A percentile compares a stretch with the other conserved stretches of the same genome.
These are phyloP conservation scores for Ziziphus jujuba DNA, from an alignment of 306 rosid genomes.

Conservation along the genomic window DNA sequence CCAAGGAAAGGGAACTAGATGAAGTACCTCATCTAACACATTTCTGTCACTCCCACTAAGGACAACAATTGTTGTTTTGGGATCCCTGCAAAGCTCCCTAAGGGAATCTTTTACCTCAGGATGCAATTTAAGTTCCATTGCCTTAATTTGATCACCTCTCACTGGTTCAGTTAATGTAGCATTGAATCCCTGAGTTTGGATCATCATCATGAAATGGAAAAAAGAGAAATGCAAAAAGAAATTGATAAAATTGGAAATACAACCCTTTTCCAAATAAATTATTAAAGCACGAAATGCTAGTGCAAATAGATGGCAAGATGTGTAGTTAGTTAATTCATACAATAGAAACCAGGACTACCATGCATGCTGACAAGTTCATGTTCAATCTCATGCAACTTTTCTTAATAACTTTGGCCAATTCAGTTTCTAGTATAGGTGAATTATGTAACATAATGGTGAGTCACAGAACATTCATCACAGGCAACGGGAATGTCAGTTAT, in stretches of 20 bases:
- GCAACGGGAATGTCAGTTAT: too few relatives aligned
- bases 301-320: neutral
- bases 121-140: constrained; percentile 82
- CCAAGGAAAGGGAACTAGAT: constrained; percentile 20
- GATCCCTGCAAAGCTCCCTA: constrained; percentile 61
- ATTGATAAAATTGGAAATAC: neutral
- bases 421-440: too few relatives aligned
- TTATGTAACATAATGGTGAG: too few relatives aligned
- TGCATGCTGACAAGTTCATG: too few relatives aligned
- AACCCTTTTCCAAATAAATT: neutral
- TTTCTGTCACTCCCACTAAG: constrained; percentile 84
- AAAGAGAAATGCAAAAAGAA: neutral
- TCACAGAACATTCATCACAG: too few relatives aligned
- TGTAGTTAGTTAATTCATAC: too few relatives aligned
- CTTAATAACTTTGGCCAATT: too few relatives aligned
- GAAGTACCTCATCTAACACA: constrained; percentile 68
- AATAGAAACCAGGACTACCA: too few relatives aligned
- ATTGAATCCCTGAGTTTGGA: constrained; percentile 74
- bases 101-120: constrained; percentile 73
- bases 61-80: constrained; percentile 79
- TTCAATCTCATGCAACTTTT: too few relatives aligned
- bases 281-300: neutral
- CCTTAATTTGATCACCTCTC: constrained; percentile 85
- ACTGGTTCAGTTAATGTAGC: constrained; percentile 88
- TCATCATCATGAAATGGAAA: constrained; percentile 26